Base-by-base conservation (phyloP, 2,329 filamentous ascomycete species). In the Paraphaeosphaeria sporulosa region DNA sequence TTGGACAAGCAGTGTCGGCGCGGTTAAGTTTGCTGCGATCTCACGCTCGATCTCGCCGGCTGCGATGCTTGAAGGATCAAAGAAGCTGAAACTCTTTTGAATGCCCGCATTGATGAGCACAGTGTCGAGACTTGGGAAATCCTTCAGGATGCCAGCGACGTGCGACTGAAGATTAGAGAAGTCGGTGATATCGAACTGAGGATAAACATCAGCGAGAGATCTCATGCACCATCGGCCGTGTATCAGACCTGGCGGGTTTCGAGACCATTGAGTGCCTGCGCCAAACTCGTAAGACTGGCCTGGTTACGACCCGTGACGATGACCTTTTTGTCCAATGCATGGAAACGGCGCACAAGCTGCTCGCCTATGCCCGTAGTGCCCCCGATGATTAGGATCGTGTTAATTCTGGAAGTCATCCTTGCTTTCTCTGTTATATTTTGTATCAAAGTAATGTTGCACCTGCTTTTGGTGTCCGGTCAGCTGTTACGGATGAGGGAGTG, bases 321-420 rank as follows among this genome's bases (percentile, higher is more conserved):
- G 50, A 86, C 81, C 53, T 82, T 83, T 61, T 85, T 85, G 53
- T 79, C 79, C 55, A 66, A 62, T 32, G 57, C 57, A 55, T 84
- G 76, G 53, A 85, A 75, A 59, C 82, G 81, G 49, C 82, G 68
- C 0, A 83, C 78, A 19, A 86, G 73, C 1, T 80, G 83, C 57
- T 79, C 79, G 54, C 84, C 83, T 23, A 87, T 84, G 36, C 84
- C 85, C 19, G 83, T 83, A 0, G 75, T 83, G 19, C 84, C 85
- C 5, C 84, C 68, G 32, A 69, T 69, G 10, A 72, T 58, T 51
- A 86, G 74, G 10, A 57, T 19, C 13, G 55, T 57, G 34, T 49
- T 47, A 30, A 55, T 34, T 25, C 30, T 47, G 17, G 53, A 44
- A 15, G 53, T 21, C 53, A 55, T 55, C 13, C 2, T 44, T 13